These are phyloP conservation scores for Anthoceros angustus DNA, from an alignment of 225 moss, liverwort and hornwort species.

Conservation along the genomic window DNA sequence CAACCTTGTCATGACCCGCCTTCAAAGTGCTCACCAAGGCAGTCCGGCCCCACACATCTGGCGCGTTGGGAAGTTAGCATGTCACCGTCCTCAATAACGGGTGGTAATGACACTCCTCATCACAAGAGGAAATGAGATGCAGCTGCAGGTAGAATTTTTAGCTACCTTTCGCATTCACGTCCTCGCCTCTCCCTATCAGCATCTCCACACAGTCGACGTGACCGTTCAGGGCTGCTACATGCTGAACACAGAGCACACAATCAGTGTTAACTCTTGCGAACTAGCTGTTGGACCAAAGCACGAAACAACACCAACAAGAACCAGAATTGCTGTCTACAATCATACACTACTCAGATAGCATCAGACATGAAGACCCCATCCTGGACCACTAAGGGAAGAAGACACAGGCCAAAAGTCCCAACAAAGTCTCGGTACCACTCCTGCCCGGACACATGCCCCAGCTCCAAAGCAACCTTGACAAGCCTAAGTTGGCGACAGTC, in stretches of 20 bases:
- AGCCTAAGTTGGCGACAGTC: too few relatives aligned
- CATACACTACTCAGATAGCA: too few relatives aligned
- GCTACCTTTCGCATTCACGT: conserved; percentile 46
- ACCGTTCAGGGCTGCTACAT: conserved; percentile 57
- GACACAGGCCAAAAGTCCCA: too few relatives aligned
- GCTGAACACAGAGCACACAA: conserved; percentile 25
- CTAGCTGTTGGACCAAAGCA: too few relatives aligned
- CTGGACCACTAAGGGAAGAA: too few relatives aligned
- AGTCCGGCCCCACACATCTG: conserved; percentile 40
- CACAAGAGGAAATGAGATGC: not conserved
- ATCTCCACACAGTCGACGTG: conserved; percentile 37
- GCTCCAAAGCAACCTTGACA: too few relatives aligned
- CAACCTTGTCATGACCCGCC: conserved; percentile 43
- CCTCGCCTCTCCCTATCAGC: conserved; percentile 44
- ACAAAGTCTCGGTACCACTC: too few relatives aligned
- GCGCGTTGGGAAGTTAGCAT: not conserved
- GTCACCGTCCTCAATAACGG: not conserved
- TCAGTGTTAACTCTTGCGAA: too few relatives aligned
- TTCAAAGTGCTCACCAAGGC: conserved; percentile 48
- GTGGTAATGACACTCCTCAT: not conserved
- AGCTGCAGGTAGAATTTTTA: not conserved
- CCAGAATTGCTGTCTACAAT: too few relatives aligned
- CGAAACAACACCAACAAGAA: too few relatives aligned
- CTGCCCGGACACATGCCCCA: too few relatives aligned
- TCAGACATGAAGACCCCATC: too few relatives aligned